Evolutionary conservation across 306 rosid species (phyloP).

Genomic region (Lathyrus tuberosus): DNA sequence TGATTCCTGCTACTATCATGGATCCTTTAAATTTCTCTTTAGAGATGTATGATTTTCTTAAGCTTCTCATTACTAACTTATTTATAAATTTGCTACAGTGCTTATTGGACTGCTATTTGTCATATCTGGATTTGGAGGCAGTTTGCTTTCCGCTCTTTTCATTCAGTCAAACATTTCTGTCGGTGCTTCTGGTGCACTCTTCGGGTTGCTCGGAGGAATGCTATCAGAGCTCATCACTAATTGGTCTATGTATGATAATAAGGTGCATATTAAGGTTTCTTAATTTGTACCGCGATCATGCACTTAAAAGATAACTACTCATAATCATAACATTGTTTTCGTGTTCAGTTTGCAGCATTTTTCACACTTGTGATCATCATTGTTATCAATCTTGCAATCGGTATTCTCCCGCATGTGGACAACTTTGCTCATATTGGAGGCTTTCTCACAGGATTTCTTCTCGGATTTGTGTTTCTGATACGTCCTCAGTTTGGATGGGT

Average conservation of each 20-base stretch:
- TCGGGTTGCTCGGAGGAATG: slow-evolving; percentile 95
- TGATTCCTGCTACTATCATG: neutral
- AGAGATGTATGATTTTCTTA: slow-evolving; percentile 8
- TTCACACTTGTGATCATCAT: slow-evolving; percentile 75
- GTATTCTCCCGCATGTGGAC: slow-evolving; percentile 95
- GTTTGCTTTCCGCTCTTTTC: slow-evolving; percentile 84
- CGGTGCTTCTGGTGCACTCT: slow-evolving; percentile 98
- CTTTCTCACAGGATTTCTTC: slow-evolving; percentile 83
- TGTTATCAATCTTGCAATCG: slow-evolving; percentile 83
- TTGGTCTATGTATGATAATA: slow-evolving; percentile 83
- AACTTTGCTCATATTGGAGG: slow-evolving; percentile 99
- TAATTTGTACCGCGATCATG: neutral
- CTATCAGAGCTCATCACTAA: slow-evolving; percentile 96
- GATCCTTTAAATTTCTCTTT: slow-evolving; percentile 19
- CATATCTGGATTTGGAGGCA: slow-evolving; percentile 94
- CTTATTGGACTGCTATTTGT: slow-evolving; percentile 76
- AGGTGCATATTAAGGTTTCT: slow-evolving; percentile 55
- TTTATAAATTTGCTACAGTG: slow-evolving; percentile 51
- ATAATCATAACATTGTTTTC: slow-evolving; percentile 16
- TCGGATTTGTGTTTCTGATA: slow-evolving; percentile 91
- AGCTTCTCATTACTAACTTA: slow-evolving; percentile 30
- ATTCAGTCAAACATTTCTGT: slow-evolving; percentile 87
- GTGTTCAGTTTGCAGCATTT: slow-evolving; percentile 74
- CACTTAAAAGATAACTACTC: slow-evolving; percentile 30
- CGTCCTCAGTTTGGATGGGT: slow-evolving; percentile 98